Conservation (phyloP, 768 basidiomycete genomes). For the Boletus rubropictus region DNA sequence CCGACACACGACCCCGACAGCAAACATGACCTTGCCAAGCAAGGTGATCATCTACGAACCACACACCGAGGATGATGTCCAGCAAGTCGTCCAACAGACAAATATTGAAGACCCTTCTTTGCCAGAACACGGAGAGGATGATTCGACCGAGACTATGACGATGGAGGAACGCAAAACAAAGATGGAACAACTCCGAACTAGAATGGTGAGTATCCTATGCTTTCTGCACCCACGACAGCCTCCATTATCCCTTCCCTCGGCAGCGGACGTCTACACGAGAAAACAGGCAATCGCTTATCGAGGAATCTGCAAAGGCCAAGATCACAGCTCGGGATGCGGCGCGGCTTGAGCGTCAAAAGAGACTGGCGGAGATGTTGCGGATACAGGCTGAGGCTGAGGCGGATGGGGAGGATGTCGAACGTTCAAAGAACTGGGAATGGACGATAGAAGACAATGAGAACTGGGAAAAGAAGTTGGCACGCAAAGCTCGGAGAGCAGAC, state of each 20-base stretch:
- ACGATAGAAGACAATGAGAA: conserved; percentile 29
- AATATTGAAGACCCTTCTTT: conserved; percentile 18
- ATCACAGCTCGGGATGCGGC: conserved; percentile 73
- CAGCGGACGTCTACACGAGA: conserved; percentile 74
- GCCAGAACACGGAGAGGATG: conserved; percentile 16
- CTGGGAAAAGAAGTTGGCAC: conserved; percentile 50
- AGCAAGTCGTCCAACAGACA: background rate
- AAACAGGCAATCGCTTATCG: conserved; percentile 80
- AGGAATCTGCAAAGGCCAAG: conserved; percentile 77
- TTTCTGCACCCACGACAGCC: background rate
- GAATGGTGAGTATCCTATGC: conserved; percentile 52
- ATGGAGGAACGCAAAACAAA: conserved; percentile 75
- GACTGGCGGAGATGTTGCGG: conserved; percentile 81
- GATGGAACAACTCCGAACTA: conserved; percentile 67
- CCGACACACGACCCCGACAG: no score
- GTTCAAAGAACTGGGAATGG: conserved; percentile 90
- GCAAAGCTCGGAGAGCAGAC: conserved; percentile 80
- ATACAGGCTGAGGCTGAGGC: conserved; percentile 86
- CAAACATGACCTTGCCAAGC: no score
- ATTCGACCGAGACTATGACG: conserved; percentile 29
- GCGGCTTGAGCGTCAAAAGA: conserved; percentile 83
- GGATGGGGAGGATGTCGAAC: conserved; percentile 90
- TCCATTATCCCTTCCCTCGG: background rate
- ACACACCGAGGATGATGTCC: no score
- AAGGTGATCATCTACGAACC: no score